Conservation (phyloP, 768 basidiomycete genomes). For the Agrocybe praecox region DNA sequence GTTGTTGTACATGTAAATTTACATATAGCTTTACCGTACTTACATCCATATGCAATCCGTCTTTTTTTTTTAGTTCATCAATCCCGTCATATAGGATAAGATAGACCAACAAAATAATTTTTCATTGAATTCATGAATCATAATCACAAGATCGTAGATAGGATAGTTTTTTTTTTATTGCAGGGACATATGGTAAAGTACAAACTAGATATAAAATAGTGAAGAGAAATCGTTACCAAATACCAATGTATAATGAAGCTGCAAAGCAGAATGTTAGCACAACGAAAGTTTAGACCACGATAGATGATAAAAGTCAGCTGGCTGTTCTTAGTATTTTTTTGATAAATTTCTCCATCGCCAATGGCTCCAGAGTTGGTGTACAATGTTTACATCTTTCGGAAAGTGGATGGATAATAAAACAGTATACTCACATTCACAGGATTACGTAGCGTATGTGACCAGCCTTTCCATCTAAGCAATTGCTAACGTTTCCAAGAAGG, state of each 20-base stretch:
- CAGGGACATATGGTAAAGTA: too few relatives aligned
- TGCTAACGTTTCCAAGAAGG: too few relatives aligned
- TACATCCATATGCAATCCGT: neutral
- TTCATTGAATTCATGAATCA: too few relatives aligned
- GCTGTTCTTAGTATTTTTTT: slow-evolving; percentile 64
- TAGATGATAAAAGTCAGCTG: slow-evolving; percentile 42
- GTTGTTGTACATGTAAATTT: neutral
- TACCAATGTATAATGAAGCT: neutral
- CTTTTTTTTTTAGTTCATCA: too few relatives aligned
- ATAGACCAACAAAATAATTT: too few relatives aligned
- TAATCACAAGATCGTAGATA: too few relatives aligned
- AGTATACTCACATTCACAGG: slow-evolving; percentile 6
- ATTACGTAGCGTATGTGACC: neutral
- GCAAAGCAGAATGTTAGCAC: neutral
- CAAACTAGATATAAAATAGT: too few relatives aligned
- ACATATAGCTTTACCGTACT: neutral
- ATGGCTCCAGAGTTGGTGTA: slow-evolving; percentile 47
- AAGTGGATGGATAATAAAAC: slow-evolving; percentile 9
- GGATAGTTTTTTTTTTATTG: too few relatives aligned
- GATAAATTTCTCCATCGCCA: slow-evolving; percentile 46
- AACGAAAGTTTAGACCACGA: neutral
- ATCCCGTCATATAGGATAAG: too few relatives aligned
- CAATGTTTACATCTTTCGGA: slow-evolving; percentile 44
- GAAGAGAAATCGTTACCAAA: neutral
- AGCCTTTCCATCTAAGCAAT: too few relatives aligned